Percentiles rank a stretch among this genome's conserved stretches.
These are phyloP conservation scores for Penicillium italicum DNA, from an alignment of 2,329 filamentous ascomycete genomes.

Conservation along the genomic window DNA sequence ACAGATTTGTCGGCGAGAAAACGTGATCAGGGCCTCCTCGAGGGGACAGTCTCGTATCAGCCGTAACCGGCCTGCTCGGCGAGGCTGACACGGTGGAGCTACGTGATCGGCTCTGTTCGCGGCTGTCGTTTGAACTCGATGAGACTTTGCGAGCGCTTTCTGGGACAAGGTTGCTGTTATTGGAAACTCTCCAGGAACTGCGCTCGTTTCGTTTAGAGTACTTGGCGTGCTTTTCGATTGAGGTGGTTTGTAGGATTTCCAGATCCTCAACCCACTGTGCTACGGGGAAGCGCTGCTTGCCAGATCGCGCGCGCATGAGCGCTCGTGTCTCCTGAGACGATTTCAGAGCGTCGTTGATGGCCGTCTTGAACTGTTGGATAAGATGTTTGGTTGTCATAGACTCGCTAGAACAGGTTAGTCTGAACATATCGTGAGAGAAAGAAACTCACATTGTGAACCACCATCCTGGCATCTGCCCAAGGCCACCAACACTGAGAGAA, in stretches of 20 bases:
- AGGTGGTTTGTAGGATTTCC: slow-evolving; percentile 58
- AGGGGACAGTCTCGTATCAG: slow-evolving; percentile 2
- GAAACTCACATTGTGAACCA: slow-evolving; percentile 58
- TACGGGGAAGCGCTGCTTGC: slow-evolving; percentile 64
- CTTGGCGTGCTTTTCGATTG: slow-evolving; percentile 51
- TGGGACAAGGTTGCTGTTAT: slow-evolving; percentile 23
- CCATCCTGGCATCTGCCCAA: slow-evolving; percentile 67
- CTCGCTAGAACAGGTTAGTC: slow-evolving; percentile 37
- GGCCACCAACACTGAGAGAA: slow-evolving; percentile 54
- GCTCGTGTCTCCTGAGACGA: slow-evolving; percentile 52
- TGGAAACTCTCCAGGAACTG: slow-evolving; percentile 19
- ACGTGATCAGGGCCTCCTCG: neutral
- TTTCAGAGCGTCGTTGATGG: slow-evolving; percentile 58
- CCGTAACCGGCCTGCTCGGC: neutral
- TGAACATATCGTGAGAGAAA: neutral
- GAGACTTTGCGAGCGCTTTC: neutral
- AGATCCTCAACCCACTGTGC: slow-evolving; percentile 64
- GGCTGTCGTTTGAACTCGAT: slow-evolving; percentile 2
- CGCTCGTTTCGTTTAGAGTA: slow-evolving; percentile 33
- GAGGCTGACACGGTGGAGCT: neutral
- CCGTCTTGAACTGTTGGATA: slow-evolving; percentile 61
- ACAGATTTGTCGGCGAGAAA: neutral
- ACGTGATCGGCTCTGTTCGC: slow-evolving; percentile 4
- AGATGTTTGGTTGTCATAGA: slow-evolving; percentile 61
- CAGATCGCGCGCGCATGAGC: slow-evolving; percentile 62